phyloP scores from a whole-genome alignment of 441 rosid genomes.

The Capsella rubella region DNA sequence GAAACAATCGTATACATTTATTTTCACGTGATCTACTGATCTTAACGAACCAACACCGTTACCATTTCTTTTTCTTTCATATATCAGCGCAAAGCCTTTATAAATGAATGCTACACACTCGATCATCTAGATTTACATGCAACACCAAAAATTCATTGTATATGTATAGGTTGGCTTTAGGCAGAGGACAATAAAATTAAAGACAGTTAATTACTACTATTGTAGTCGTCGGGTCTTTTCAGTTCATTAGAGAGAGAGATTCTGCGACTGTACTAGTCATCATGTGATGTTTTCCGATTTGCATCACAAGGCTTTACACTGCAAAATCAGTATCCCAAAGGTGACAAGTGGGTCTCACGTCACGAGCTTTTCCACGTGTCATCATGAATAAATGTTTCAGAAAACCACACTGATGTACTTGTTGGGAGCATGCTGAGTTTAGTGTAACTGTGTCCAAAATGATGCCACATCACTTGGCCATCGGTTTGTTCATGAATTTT shows the following conservation, averaged over 20 bases:
- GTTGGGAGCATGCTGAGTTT: not conserved
- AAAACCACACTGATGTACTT: not conserved
- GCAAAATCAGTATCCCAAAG: not conserved
- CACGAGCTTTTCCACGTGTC: constrained; percentile 42
- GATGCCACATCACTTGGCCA: constrained; percentile 28
- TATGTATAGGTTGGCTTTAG: no score
- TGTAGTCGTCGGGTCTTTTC: not conserved
- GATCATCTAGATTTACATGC: not conserved
- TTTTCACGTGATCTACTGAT: not conserved
- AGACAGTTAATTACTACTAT: not conserved
- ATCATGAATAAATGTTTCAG: not conserved
- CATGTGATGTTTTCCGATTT: constrained; percentile 32
- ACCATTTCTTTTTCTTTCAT: not conserved
- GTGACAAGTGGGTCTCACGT: constrained; percentile 7
- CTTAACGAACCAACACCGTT: constrained; percentile 2
- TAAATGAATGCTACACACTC: not conserved
- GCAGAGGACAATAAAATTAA: no score
- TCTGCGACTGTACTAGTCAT: constrained; percentile 21
- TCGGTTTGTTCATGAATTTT: not conserved
- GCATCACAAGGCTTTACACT: constrained; percentile 21
- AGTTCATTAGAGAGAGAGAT: constrained; percentile 8
- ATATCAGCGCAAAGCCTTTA: not conserved
- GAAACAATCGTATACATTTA: not conserved
- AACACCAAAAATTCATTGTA: not conserved
- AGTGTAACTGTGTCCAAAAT: constrained; percentile 34